Evolutionary conservation across 495 filamentous ascomycete genomes (phyloP).

Genomic region (Penicillium mononematosum): DNA sequence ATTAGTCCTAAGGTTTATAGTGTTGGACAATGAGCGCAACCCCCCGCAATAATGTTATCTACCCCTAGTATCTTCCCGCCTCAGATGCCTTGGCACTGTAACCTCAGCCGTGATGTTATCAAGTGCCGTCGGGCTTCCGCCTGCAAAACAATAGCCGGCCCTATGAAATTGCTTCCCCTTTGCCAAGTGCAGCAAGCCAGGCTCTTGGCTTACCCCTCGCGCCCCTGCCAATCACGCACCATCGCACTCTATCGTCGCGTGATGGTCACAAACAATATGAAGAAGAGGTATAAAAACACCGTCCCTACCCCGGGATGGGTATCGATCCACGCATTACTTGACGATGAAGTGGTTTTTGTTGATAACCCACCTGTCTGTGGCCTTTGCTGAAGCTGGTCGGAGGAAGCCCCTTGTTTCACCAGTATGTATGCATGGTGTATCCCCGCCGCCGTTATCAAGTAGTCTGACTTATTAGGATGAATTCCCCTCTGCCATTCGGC

Average conservation of each 20-base stretch:
- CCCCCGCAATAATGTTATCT: neutral
- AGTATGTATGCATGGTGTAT: conserved; percentile 11
- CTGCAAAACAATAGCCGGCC: conserved; percentile 11
- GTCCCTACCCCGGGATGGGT: neutral
- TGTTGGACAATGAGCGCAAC: neutral
- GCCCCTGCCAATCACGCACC: conserved; percentile 3
- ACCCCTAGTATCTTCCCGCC: neutral
- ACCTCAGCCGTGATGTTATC: conserved; percentile 16
- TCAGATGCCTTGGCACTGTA: conserved; percentile 17
- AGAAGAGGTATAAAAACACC: conserved; percentile 10
- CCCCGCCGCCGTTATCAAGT: neutral
- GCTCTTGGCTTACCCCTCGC: conserved; percentile 10
- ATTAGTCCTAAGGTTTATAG: too few species aligned
- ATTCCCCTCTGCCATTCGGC: conserved; percentile 18
- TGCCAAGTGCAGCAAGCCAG: conserved; percentile 17
- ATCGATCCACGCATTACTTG: neutral
- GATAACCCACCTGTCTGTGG: conserved; percentile 9
- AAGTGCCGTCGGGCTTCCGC: conserved; percentile 25
- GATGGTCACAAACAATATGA: neutral
- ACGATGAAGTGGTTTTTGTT: conserved; percentile 20
- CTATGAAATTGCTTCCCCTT: conserved; percentile 10
- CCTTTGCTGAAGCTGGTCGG: conserved; percentile 7
- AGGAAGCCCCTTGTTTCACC: conserved; percentile 17
- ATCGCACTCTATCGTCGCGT: conserved; percentile 12
- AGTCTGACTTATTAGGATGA: conserved; percentile 14